A percentile compares a stretch with the other conserved stretches of the same genome.
phyloP scores from a whole-genome alignment of 352 stramenopile genomes.

The Phytophthora uliginosa region DNA sequence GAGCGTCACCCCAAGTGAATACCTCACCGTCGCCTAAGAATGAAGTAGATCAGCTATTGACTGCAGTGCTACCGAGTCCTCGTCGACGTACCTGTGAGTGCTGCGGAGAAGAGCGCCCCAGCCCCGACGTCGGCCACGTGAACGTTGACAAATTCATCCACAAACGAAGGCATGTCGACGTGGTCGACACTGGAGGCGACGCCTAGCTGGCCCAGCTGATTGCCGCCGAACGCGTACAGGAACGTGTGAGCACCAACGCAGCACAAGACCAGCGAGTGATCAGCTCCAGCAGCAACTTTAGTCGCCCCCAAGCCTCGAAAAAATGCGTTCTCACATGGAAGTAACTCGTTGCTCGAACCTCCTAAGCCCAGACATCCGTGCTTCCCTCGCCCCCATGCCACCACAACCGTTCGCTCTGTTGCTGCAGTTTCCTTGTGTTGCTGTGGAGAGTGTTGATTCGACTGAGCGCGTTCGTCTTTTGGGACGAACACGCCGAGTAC shows the following conservation, averaged over 20 bases:
- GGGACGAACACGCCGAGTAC: conserved; percentile 55
- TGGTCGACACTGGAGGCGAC: conserved; percentile 43
- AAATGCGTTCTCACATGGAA: conserved; percentile 59
- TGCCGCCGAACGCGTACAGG: conserved; percentile 81
- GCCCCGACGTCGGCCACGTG: conserved; percentile 58
- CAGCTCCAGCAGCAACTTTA: conserved; percentile 57
- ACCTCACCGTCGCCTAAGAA: conserved; percentile 62
- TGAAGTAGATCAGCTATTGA: neutral
- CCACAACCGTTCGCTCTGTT: conserved; percentile 51
- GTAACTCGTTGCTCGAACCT: conserved; percentile 30
- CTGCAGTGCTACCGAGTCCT: neutral
- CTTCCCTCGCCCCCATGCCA: conserved; percentile 54
- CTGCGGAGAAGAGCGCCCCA: conserved; percentile 63
- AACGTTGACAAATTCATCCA: conserved; percentile 63
- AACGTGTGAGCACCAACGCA: conserved; percentile 44
- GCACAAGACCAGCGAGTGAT: conserved; percentile 80
- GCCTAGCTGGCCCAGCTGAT: conserved; percentile 72
- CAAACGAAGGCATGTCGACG: conserved; percentile 65
- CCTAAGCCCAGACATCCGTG: conserved; percentile 73
- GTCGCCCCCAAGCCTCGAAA: conserved; percentile 66
- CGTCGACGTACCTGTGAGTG: conserved; percentile 46
- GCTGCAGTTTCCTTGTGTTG: conserved; percentile 5
- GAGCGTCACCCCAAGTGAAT: conserved; percentile 76
- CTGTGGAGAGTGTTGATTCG: neutral
- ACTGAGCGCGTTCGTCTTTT: conserved; percentile 4